Conservation (phyloP, 345 rosid species). For the Salix viminalis region DNA sequence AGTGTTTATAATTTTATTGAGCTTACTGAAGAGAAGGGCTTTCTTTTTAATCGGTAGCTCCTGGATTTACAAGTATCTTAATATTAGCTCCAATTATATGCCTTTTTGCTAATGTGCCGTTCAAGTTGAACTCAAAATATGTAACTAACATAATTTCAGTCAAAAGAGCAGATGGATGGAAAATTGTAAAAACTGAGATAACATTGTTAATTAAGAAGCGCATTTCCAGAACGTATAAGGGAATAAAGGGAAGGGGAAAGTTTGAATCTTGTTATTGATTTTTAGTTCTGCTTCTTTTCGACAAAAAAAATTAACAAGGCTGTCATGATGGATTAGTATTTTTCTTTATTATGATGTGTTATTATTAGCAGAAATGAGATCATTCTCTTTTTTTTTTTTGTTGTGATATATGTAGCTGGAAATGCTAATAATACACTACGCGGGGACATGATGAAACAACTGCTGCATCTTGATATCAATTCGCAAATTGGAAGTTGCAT, state of each 20-base stretch:
- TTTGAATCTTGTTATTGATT: neutral
- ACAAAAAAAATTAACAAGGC: neutral
- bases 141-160: too few relatives aligned
- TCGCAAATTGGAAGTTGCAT: conserved; percentile 81
- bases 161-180: too few relatives aligned
- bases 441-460: conserved; percentile 53
- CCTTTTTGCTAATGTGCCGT: too few relatives aligned
- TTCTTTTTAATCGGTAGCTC: too few relatives aligned
- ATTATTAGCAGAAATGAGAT: neutral
- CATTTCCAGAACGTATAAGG: neutral
- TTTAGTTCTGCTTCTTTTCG: neutral
- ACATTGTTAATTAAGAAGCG: neutral
- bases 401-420: conserved; percentile 11
- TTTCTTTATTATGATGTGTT: neutral
- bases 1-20: too few relatives aligned
- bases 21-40: too few relatives aligned
- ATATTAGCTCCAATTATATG: too few relatives aligned
- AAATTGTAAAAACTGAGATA: too few relatives aligned
- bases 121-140: too few relatives aligned
- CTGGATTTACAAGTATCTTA: too few relatives aligned
- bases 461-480: conserved; percentile 70
- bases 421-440: conserved; percentile 35
- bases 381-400: neutral
- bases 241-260: neutral
- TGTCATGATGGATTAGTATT: neutral